These are phyloP conservation scores for Ustilago loliicola DNA, from an alignment of 1,284 basidiomycete species.

Conservation along the genomic window DNA sequence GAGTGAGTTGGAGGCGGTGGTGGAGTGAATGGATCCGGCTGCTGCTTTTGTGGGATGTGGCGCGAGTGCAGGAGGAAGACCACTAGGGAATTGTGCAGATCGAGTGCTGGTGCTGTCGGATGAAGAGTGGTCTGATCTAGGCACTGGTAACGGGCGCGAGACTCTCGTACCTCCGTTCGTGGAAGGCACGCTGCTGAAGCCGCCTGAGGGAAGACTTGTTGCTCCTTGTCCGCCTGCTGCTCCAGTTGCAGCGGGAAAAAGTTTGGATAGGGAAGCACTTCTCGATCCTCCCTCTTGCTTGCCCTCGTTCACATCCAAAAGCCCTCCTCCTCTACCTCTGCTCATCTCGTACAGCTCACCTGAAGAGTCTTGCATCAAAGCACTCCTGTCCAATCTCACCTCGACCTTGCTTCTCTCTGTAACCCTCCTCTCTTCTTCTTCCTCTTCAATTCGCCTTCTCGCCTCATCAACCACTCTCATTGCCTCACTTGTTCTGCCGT, in stretches of 20 bases:
- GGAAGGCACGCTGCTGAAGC: conserved; percentile 1
- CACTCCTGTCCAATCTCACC: conserved; percentile 49
- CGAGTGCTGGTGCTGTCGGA: conserved; percentile 30
- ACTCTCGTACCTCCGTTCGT: background rate
- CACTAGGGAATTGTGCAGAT: conserved; percentile 10
- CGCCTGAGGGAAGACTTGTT: background rate
- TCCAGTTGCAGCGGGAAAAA: background rate
- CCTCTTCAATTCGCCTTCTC: conserved; percentile 32
- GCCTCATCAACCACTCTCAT: conserved; percentile 47
- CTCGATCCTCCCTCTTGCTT: conserved; percentile 13
- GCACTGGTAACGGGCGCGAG: conserved; percentile 36
- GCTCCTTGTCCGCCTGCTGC: background rate
- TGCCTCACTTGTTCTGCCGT: conserved; percentile 46
- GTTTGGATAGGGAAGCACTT: background rate
- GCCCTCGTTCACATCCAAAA: background rate
- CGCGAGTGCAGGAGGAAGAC: conserved; percentile 7
- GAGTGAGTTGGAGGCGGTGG: conserved; percentile 7
- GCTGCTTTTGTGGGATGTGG: background rate
- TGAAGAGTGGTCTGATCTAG: conserved; percentile 29
- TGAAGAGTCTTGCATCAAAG: conserved; percentile 32
- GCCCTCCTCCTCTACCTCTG: conserved; percentile 5
- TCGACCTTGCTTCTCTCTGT: conserved; percentile 55
- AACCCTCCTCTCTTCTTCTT: conserved; percentile 53
- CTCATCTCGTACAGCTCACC: conserved; percentile 44
- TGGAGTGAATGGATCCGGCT: conserved; percentile 11